These are phyloP conservation scores for Apophysomyces sp. DNA, from an alignment of 371 early-diverging fungal genomes.

Conservation along the genomic window DNA sequence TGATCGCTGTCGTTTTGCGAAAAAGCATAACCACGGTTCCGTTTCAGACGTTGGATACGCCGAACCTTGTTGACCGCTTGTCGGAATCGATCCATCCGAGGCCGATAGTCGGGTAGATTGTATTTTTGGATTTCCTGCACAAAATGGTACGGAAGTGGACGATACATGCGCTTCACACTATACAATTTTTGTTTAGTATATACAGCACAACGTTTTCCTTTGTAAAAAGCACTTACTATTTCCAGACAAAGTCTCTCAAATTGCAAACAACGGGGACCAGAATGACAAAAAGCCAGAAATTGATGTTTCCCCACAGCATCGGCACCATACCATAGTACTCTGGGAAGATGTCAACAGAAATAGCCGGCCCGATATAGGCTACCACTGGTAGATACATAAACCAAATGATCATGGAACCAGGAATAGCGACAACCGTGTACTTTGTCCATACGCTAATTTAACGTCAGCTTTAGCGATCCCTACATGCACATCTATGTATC, in stretches of 20 bases:
- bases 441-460: constrained; percentile 76
- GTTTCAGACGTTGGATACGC: constrained; percentile 87
- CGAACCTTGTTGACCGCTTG: constrained; percentile 97
- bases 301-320: constrained; percentile 71
- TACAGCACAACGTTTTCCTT: neutral
- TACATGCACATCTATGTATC: neutral
- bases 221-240: constrained; percentile 92
- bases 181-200: neutral
- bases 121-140: constrained; percentile 98
- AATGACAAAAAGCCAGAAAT: constrained; percentile 87
- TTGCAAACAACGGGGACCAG: constrained; percentile 82
- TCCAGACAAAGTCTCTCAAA: constrained; percentile 88
- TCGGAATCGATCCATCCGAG: constrained; percentile 95
- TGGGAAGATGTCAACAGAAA: constrained; percentile 58
- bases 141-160: constrained; percentile 85
- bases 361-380: constrained; percentile 74
- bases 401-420: constrained; percentile 88
- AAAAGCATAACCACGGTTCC: constrained; percentile 96
- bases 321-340: constrained; percentile 84
- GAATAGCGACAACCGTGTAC: constrained; percentile 78
- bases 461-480: neutral
- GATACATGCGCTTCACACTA: constrained; percentile 80
- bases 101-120: constrained; percentile 96
- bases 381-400: constrained; percentile 86
- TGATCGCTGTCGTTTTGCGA: constrained; percentile 97